Evolutionary conservation across 164 flowering plant genomes (phyloP), one percentile per base, ranked within the genome.

Genomic region (Kalanchoe fedtschenkoi): DNA sequence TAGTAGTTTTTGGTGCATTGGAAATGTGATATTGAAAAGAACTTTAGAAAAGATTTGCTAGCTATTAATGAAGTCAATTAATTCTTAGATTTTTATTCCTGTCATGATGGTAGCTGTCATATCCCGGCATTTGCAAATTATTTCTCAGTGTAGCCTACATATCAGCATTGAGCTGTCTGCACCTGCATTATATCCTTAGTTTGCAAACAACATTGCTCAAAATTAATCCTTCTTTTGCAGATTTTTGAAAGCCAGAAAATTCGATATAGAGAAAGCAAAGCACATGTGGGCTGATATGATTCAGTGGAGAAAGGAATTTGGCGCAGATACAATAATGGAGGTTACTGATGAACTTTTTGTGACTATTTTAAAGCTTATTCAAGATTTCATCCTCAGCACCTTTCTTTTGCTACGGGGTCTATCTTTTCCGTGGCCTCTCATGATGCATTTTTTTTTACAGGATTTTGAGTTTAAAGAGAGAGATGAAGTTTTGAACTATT

Each of bases 381-480:
- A 13, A 15, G 47, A 43, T 43, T 43, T 3, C 21, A 43, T 17
- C 21, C 19, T 43, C n/a, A 22, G 10, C 9, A 19, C 53, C 53
- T 46, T 46, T 46, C 5, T 46, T 24, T 46, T 21, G 53, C 53
- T 46, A 21, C 0, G 5, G 9, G 4, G 9, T 26, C 13, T 24
- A 22, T 47, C 3, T 19, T 22, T n/a, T 47, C 26, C 11, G 55
- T 30, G 22, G 30, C 29, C 16, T 9, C 24, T 47, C 6, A 8
- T 47, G 55, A 13, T 47, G 26, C 55, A 47, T 24, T 47, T 47
- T 24, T 42, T 19, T 63, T 22, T 34, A 58, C 65, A 81, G 87
- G 91, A 85, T 63, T 85, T 85, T 66, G 83, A 81, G 66, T 85
- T 79, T 55, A 63, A 74, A 54, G 91, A 85, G 74, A 32, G 76